phyloP scores from a whole-genome alignment of 2,329 filamentous ascomycete genomes.

The Alternaria novae-zelandiae region DNA sequence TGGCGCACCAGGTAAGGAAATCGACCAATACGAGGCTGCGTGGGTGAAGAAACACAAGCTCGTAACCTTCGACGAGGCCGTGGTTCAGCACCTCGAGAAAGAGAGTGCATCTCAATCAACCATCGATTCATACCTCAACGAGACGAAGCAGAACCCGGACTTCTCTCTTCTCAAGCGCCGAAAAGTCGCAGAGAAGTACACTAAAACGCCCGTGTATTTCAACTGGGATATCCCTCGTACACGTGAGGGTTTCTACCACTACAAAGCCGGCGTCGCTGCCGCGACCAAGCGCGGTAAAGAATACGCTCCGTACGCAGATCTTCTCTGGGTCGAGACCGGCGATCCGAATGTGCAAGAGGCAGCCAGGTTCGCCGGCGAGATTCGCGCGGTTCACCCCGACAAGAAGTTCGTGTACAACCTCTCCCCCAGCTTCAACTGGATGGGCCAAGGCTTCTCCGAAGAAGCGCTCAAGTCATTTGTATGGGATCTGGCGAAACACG shows the following conservation, averaged over 20 bases:
- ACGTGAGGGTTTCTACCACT: conserved; percentile 93
- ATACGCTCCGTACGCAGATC: conserved; percentile 90
- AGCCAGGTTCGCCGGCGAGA: conserved; percentile 74
- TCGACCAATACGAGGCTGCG: conserved; percentile 82
- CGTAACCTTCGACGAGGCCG: conserved; percentile 91
- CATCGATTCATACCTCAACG: conserved; percentile 70
- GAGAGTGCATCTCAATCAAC: conserved; percentile 69
- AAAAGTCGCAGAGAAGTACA: conserved; percentile 70
- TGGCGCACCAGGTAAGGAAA: conserved; percentile 78
- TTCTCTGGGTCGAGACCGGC: conserved; percentile 96
- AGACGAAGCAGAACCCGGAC: conserved; percentile 69
- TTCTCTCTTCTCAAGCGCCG: conserved; percentile 81
- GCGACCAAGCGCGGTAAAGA: conserved; percentile 93
- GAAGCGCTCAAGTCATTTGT: conserved; percentile 87
- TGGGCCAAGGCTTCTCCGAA: conserved; percentile 88
- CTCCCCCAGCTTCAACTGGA: conserved; percentile 98
- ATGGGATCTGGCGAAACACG: conserved; percentile 92
- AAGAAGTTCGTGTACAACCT: conserved; percentile 98
- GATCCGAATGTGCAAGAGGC: conserved; percentile 84
- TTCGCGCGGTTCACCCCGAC: conserved; percentile 71
- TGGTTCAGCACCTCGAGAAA: conserved; percentile 72
- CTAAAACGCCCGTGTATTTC: conserved; percentile 76
- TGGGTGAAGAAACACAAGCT: conserved; percentile 90
- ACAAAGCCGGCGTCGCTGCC: conserved; percentile 79
- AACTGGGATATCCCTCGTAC: conserved; percentile 92